Base-by-base conservation (phyloP, 768 basidiomycete genomes). In the Rossbeevera mucosa region DNA sequence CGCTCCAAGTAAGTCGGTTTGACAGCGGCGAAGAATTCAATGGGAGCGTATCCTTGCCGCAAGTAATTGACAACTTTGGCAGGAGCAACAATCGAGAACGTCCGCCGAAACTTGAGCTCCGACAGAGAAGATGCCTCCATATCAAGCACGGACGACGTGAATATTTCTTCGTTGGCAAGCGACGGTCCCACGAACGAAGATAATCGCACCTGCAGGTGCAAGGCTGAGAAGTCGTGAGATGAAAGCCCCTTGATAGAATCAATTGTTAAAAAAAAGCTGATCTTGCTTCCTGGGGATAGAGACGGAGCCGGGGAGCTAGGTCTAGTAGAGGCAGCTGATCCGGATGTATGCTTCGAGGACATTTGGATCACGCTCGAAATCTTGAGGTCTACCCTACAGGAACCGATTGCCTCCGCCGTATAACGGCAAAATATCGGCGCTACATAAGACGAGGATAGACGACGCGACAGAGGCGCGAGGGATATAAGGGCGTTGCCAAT, bases 401-500 rank as follows among this genome's bases (percentile, higher is more conserved):
- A 92, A 2, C 95, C 96, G 58, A 97, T 93, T 2, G 94, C 94
- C 65, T 97, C 95, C 44, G 91, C 80, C 1, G 94, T 96, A 64
- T 94, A 95, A 28, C 89, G 83, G 64, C 92, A 95, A 67, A 92
- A 91, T 63, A 99, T 93, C 1, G 94, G 93, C 14, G 90, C 81
- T 0, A 78, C 80, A n/a, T 82, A 83, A 3, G 80, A 77, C 1
- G 85, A 88, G 3, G 90, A 86, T 31, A 91, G 72, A 50, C 83
- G 78, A 38, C 91, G 84, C 12, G 82, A 84, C 43, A 98, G 76
- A 2, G 93, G 85, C 0, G 87, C 82, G 22, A 99, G 77, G 13
- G 91, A 89, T 49, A 94, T 75, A 26, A 89, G 71, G 0, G 90
- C 87, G 60, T 90, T 88, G 51, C 94, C 96, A 51, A 99, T 85